Percentiles rank a stretch among this genome's conserved stretches.
These are phyloP conservation scores for Babesia sp. DNA, from an alignment of 169 alveolate genomes.

Conservation along the genomic window DNA sequence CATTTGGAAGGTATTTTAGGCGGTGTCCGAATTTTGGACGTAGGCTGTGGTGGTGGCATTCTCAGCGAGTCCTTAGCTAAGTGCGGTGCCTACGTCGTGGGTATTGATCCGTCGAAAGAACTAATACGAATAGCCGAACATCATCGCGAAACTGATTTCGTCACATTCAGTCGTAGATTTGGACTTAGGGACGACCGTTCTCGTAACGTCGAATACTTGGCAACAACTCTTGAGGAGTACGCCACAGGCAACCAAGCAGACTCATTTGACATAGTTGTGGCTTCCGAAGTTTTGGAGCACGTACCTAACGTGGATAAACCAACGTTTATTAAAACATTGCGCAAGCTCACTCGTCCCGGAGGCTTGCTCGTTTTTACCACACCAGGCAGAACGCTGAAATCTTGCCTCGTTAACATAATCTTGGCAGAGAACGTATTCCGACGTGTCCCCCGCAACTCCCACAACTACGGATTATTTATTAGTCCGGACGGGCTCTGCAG, in stretches of 20 bases:
- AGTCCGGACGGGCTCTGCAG: conserved; percentile 14
- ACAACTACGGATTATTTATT: conserved; percentile 45
- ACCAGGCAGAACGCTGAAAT: conserved; percentile 47
- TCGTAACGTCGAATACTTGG: conserved; percentile 26
- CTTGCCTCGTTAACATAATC: conserved; percentile 46
- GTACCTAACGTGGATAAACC: conserved; percentile 37
- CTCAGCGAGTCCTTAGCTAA: conserved; percentile 80
- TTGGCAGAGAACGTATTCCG: conserved; percentile 48
- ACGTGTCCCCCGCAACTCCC: conserved; percentile 35
- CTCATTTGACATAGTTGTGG: conserved; percentile 52
- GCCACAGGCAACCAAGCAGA: background rate
- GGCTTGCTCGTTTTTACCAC: conserved; percentile 61
- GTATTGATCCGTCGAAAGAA: conserved; percentile 72
- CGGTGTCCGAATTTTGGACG: conserved; percentile 72
- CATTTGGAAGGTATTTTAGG: conserved; percentile 40
- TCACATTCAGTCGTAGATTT: conserved; percentile 4
- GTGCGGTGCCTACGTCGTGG: conserved; percentile 77
- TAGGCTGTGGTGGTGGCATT: conserved; percentile 87
- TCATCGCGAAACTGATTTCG: conserved; percentile 27
- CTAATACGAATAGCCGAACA: conserved; percentile 46
- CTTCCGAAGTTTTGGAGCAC: conserved; percentile 68
- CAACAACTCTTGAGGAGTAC: conserved; percentile 34
- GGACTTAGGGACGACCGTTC: conserved; percentile 49
- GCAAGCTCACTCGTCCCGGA: conserved; percentile 28
- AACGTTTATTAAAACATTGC: conserved; percentile 1